Evolutionary conservation across 352 stramenopile genomes (phyloP).

Genomic region (Globisporangium cylindrosporum): DNA sequence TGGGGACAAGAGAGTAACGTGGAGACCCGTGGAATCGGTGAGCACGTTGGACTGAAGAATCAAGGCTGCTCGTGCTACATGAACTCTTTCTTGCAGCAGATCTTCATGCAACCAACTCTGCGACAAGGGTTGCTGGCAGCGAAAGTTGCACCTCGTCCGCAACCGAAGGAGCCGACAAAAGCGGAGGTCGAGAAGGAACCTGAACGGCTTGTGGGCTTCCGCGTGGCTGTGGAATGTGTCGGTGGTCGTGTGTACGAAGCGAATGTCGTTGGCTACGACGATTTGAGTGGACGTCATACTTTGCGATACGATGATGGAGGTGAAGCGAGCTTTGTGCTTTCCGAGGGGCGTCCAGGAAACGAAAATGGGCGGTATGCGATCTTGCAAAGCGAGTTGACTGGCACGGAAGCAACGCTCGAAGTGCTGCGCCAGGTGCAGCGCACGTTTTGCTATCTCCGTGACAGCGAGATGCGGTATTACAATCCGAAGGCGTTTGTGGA

Average conservation of each 20-base stretch:
- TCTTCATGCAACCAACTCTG: constrained; percentile 91
- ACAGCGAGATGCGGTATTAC: constrained; percentile 86
- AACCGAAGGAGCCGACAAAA: constrained; percentile 77
- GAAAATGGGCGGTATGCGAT: constrained; percentile 95
- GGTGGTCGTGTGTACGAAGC: constrained; percentile 93
- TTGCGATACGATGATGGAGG: constrained; percentile 89
- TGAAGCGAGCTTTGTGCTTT: constrained; percentile 84
- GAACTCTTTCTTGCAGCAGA: constrained; percentile 98
- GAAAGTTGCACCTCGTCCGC: constrained; percentile 53
- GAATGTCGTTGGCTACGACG: constrained; percentile 88
- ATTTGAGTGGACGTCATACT: constrained; percentile 65
- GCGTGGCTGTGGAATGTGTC: constrained; percentile 92
- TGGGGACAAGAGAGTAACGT: constrained; percentile 86
- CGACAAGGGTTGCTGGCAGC: constrained; percentile 74
- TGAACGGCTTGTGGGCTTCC: constrained; percentile 63
- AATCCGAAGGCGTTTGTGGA: constrained; percentile 88
- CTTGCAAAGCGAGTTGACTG: constrained; percentile 70
- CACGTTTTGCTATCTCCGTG: constrained; percentile 87
- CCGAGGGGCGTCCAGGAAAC: constrained; percentile 92
- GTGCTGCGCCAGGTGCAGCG: constrained; percentile 87
- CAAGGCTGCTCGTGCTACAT: constrained; percentile 99
- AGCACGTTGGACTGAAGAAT: constrained; percentile 96
- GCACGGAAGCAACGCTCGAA: constrained; percentile 81
- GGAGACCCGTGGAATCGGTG: constrained; percentile 73
- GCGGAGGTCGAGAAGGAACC: constrained; percentile 86